Percentiles rank a stretch among this genome's conserved stretches.
phyloP scores from a whole-genome alignment of 2,329 filamentous ascomycete genomes.

The Arthrobotrys sphaeroides region DNA sequence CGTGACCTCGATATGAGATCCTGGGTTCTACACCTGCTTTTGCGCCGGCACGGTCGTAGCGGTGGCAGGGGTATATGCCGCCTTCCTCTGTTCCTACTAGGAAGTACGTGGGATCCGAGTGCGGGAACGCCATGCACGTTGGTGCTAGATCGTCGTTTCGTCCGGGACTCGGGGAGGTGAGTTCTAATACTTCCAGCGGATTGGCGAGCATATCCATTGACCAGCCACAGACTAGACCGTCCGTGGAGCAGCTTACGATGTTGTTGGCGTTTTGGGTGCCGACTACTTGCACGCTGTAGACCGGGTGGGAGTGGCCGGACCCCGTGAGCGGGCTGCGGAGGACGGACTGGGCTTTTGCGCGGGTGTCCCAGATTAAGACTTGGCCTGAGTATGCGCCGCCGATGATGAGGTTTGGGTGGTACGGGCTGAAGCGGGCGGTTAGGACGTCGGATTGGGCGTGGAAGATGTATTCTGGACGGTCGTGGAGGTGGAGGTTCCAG shows the following conservation, averaged over 20 bases:
- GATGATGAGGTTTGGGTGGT: constrained; percentile 94
- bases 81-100: constrained; percentile 97
- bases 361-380: constrained; percentile 95
- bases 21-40: constrained; percentile 94
- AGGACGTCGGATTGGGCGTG: constrained; percentile 95
- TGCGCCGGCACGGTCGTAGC: constrained; percentile 95
- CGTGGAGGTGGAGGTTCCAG: constrained; percentile 95
- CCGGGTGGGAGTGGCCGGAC: constrained; percentile 92
- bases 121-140: constrained; percentile 92
- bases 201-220: constrained; percentile 97
- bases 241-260: constrained; percentile 95
- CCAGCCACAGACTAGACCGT: constrained; percentile 97
- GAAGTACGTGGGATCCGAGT: constrained; percentile 96
- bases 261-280: constrained; percentile 99
- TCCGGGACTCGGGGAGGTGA: constrained; percentile 79
- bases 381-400: constrained; percentile 97
- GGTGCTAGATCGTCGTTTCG: constrained; percentile 94
- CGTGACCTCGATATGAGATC: constrained; percentile 87
- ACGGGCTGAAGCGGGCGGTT: constrained; percentile 96
- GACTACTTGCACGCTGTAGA: constrained; percentile 94
- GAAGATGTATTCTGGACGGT: constrained; percentile 94
- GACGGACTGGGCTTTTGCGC: constrained; percentile 85
- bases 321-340: constrained; percentile 96
- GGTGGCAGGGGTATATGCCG: constrained; percentile 92
- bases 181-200: constrained; percentile 90